Conservation (phyloP, 139 green algal species). For the Coccomyxa sp. region DNA sequence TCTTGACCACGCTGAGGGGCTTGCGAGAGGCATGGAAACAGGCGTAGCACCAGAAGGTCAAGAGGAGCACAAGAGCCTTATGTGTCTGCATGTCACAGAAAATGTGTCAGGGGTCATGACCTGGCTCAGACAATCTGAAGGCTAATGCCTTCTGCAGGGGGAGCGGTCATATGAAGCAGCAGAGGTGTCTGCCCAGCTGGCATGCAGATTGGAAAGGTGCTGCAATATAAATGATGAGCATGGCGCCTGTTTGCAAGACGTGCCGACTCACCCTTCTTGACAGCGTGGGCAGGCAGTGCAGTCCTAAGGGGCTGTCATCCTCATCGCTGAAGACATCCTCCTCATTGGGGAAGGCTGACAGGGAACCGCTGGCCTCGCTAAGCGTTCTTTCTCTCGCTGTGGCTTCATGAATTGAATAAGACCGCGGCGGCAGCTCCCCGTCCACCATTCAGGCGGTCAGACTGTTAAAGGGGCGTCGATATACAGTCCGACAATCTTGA, state of each 20-base stretch:
- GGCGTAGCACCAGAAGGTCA: conserved; percentile 91
- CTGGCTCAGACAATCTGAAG: not conserved
- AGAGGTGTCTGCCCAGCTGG: not conserved
- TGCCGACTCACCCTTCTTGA: not conserved
- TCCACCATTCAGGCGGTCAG: too few species aligned
- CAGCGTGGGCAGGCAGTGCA: not conserved
- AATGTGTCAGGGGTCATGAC: not conserved
- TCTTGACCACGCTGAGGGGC: conserved; percentile 90
- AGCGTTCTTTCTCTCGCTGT: not conserved
- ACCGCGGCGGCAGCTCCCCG: too few species aligned
- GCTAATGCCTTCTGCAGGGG: not conserved
- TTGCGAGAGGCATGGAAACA: conserved; percentile 90
- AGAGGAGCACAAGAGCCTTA: conserved; percentile 61
- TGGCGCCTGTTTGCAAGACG: too few species aligned
- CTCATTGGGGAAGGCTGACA: not conserved
- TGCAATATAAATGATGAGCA: not conserved
- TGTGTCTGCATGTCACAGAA: conserved; percentile 23
- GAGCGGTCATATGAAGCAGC: not conserved
- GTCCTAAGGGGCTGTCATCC: not conserved
- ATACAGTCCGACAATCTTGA: too few species aligned
- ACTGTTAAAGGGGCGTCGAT: too few species aligned
- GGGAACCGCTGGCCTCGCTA: not conserved
- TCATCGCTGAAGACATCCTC: not conserved
- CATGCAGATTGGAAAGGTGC: not conserved
- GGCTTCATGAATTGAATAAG: not conserved